Evolutionary conservation across 768 basidiomycete species (phyloP).

Genomic region (Tephrocybe sp.): DNA sequence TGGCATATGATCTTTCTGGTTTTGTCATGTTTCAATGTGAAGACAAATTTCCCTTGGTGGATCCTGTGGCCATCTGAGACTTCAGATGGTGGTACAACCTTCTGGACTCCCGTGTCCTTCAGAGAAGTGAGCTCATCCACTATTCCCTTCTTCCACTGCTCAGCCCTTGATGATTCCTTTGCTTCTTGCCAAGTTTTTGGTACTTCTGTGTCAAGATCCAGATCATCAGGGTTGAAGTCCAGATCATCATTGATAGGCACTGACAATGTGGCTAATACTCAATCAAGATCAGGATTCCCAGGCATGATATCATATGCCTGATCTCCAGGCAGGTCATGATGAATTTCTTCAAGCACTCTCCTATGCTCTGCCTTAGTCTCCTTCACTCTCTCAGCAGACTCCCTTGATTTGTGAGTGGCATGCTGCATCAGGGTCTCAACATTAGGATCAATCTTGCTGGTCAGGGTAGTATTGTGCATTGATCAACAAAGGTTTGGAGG

Average conservation of each 20-base stretch:
- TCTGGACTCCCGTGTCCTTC: neutral
- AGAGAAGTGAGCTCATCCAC: neutral
- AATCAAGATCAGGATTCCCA: neutral
- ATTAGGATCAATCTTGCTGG: neutral
- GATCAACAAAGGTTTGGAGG: slow-evolving; percentile 2
- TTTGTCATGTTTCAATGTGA: slow-evolving; percentile 31
- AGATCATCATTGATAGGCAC: neutral
- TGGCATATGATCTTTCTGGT: slow-evolving; percentile 25
- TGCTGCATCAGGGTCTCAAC: neutral
- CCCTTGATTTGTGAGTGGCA: slow-evolving; percentile 2
- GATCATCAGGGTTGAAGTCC: neutral
- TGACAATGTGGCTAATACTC: neutral
- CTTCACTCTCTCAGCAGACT: neutral
- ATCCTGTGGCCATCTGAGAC: slow-evolving; percentile 16
- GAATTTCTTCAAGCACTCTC: neutral
- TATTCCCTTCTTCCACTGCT: neutral
- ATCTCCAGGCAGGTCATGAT: neutral
- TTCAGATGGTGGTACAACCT: neutral
- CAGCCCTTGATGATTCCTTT: slow-evolving; percentile 21
- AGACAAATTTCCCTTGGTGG: no score
- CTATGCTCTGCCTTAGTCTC: neutral
- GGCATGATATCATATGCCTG: neutral
- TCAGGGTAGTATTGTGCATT: neutral
- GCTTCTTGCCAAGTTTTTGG: no score
- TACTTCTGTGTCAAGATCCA: slow-evolving; percentile 7